Percentiles rank a stretch among this genome's conserved stretches.
These are phyloP conservation scores for Hyphopichia buzzinii DNA, from an alignment of 1,139 yeast genomes.

Conservation along the genomic window DNA sequence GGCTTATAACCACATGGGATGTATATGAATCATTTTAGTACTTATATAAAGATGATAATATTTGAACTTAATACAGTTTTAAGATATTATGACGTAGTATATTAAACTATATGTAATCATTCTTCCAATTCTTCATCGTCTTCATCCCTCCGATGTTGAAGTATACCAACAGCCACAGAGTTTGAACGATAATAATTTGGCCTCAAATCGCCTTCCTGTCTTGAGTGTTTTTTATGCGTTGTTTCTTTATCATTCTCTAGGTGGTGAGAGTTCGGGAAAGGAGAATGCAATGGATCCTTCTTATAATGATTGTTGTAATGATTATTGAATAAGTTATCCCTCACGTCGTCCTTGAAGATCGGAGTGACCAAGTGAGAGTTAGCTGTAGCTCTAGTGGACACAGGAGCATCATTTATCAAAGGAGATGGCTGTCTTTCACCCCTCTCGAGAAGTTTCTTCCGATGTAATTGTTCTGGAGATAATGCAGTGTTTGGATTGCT, in stretches of 20 bases:
- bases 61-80: not conserved
- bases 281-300: slow-evolving; percentile 37
- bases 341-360: slow-evolving; percentile 6
- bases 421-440: slow-evolving; percentile 21
- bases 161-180: slow-evolving; percentile 41
- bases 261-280: slow-evolving; percentile 44
- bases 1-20: not conserved
- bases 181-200: slow-evolving; percentile 38
- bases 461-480: not conserved
- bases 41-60: not conserved
- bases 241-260: slow-evolving; percentile 35
- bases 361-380: slow-evolving; percentile 20
- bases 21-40: not conserved
- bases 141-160: slow-evolving; percentile 24
- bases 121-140: slow-evolving; percentile 7
- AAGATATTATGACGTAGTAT: not conserved
- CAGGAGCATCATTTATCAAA: slow-evolving; percentile 22
- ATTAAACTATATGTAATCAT: not conserved
- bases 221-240: slow-evolving; percentile 17
- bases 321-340: slow-evolving; percentile 10
- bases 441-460: not conserved
- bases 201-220: slow-evolving; percentile 19
- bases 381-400: slow-evolving; percentile 19
- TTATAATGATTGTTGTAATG: slow-evolving; percentile 47
- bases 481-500: not conserved